These are phyloP conservation scores for Zea mays DNA, from an alignment of 176 grass and related monocot species.

Conservation along the genomic window Zm-B73-REFERENCE-NAM-5.0 NC_050099.1:7143501-7144000, in stretches of 20 bases:
- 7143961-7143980: conserved; percentile 65
- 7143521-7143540: conserved; percentile 74
- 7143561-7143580: conserved; percentile 77
- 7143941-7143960: conserved; percentile 81
- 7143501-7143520: conserved; percentile 53
- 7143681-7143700: conserved; percentile 83
- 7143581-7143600: conserved; percentile 71
- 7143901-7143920: conserved; percentile 86
- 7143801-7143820: conserved; percentile 74
- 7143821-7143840: conserved; percentile 87
- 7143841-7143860: conserved; percentile 84
- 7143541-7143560: conserved; percentile 73
- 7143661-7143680: conserved; percentile 65
- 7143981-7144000: conserved; percentile 65
- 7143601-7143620: conserved; percentile 67
- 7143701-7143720: conserved; percentile 74
- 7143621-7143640: conserved; percentile 62
- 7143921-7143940: conserved; percentile 79
- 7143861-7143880: conserved; percentile 90
- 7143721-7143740: conserved; percentile 82
- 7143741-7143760: conserved; percentile 71
- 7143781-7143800: conserved; percentile 82
- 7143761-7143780: conserved; percentile 88
- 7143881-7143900: conserved; percentile 69
- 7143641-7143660: conserved; percentile 64